Percentiles rank a stretch among this genome's conserved stretches.
These are phyloP conservation scores for Apium graveolens DNA, from an alignment of 129 eudicot species.

Conservation along the genomic window DNA sequence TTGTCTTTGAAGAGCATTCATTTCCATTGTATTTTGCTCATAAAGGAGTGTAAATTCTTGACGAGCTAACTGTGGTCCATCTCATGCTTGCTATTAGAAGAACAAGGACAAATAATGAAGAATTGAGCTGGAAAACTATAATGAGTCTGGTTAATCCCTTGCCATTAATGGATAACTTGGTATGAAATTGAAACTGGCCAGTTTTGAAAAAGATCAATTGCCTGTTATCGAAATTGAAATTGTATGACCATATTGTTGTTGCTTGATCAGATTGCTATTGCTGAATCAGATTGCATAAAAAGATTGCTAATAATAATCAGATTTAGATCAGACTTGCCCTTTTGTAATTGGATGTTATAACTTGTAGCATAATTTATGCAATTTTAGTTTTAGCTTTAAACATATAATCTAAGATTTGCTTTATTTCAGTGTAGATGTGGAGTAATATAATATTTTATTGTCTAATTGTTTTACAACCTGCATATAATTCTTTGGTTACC, in stretches of 20 bases:
- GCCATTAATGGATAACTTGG: not conserved
- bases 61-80: not conserved
- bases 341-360: not conserved
- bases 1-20: not conserved
- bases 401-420: not conserved
- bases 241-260: not conserved
- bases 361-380: too few species aligned
- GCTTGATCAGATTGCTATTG: not conserved
- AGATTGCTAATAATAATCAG: conserved; percentile 2
- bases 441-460: not conserved
- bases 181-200: not conserved
- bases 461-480: not conserved
- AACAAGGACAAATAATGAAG: not conserved
- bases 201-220: not conserved
- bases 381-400: not conserved
- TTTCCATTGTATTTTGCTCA: not conserved
- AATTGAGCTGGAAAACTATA: not conserved
- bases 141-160: not conserved
- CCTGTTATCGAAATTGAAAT: not conserved
- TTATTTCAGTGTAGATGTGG: not conserved
- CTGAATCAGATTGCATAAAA: not conserved
- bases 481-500: not conserved
- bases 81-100: not conserved
- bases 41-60: not conserved
- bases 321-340: not conserved